Evolutionary conservation across 73 alveolate genomes (phyloP), one percentile per base, ranked within the genome.

Genomic region (Uronychia binucleata): DNA sequence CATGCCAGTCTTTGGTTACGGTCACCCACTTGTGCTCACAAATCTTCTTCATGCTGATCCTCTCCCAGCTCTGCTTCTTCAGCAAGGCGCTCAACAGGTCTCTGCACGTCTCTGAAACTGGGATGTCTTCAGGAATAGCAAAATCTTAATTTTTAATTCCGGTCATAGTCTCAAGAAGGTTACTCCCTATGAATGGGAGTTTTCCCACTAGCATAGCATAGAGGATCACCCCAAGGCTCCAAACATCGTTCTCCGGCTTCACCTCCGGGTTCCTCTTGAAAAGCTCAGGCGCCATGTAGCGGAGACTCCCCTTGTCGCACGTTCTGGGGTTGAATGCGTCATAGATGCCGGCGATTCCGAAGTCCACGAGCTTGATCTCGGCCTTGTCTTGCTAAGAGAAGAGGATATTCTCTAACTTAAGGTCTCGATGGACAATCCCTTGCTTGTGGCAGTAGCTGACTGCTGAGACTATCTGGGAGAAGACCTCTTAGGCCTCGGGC

Each of bases 371-470:
- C 77, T 89, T 93, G 27, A 86, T 59, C 79, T 88, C 88, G 26
- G 93, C 75, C 26, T 31, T 32, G 28, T 83, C 91, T 58, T 85
- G 75, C 27, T 83, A 34, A 31, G 85, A 93, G 57, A 93, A 67
- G 75, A 93, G 81, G 77, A 93, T 91, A 89, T 93, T 93, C 81
- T 93, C 97, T 1, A 91, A 87, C 83, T 93, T 93, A 28, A 93
- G 77, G 82, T 93, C 97, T 26, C 97, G 79, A 82, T 93, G 97
- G 59, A 85, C 67, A 1, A 93, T 89, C 57, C 91, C 89, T 78
- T 89, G 81, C 35, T 80, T 77, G 81, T 93, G 97, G 77, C 94
- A 93, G 67, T 46, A 46, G 67, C 19, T 19, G 5, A 46, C 67
- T 11, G 67, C 67, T 46, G 5, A 46, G 19, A 46, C 19, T 5